A percentile compares a stretch with the other conserved stretches of the same genome.
These are phyloP conservation scores for Beauveria sp. DNA, from an alignment of 2,329 filamentous ascomycete species.

Conservation along the genomic window DNA sequence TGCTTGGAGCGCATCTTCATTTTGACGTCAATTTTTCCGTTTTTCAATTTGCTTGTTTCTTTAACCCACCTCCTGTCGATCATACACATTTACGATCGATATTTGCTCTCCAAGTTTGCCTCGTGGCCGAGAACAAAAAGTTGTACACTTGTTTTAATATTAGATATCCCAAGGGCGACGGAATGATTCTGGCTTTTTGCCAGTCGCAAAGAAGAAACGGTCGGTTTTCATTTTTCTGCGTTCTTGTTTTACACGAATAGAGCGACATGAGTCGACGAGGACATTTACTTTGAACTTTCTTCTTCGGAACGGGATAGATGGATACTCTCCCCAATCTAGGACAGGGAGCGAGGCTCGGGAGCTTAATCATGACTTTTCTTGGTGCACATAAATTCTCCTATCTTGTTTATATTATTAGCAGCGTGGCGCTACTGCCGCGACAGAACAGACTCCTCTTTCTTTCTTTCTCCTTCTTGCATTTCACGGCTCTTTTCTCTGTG, in stretches of 20 bases:
- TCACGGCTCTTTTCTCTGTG: neutral
- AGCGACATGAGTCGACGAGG: constrained; percentile 3
- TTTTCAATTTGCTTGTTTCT: neutral
- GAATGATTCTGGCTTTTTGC: constrained; percentile 1
- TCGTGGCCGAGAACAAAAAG: neutral
- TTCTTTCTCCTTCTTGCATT: neutral
- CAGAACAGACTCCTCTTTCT: constrained; percentile 3
- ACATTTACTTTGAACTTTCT: neutral
- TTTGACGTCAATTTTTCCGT: neutral
- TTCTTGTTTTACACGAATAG: constrained; percentile 12
- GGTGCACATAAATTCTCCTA: neutral
- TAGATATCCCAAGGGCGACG: neutral
- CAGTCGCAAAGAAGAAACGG: neutral
- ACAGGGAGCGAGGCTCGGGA: neutral
- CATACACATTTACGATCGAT: neutral
- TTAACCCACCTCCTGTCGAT: neutral
- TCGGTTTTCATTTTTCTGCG: neutral
- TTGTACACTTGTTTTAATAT: constrained; percentile 6
- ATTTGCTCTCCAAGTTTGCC: neutral
- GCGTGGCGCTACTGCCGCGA: neutral
- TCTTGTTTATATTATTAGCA: neutral
- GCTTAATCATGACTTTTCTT: neutral
- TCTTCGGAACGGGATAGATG: neutral
- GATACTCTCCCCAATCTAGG: neutral
- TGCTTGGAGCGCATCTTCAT: no score